These are phyloP conservation scores for Aciculosporium take DNA, from an alignment of 2,329 filamentous ascomycete species.

Conservation along the genomic window DNA sequence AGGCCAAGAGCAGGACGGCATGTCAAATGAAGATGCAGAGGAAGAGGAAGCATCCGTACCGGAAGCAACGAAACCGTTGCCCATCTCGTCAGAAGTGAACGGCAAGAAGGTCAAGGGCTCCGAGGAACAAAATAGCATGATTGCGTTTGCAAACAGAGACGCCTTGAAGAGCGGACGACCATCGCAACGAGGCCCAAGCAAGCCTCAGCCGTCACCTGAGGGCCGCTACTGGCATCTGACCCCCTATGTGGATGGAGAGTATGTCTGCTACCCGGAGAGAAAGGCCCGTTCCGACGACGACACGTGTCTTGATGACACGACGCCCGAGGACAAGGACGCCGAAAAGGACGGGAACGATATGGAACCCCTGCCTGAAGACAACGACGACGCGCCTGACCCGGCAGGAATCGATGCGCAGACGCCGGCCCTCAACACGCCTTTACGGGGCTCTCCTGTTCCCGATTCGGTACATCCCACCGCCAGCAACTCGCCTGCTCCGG, in stretches of 20 bases:
- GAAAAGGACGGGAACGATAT: conserved; percentile 14
- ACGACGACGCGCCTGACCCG: conserved; percentile 18
- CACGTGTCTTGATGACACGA: conserved; percentile 16
- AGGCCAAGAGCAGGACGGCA: background rate
- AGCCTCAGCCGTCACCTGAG: conserved; percentile 16
- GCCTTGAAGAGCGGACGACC: background rate
- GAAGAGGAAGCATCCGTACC: background rate
- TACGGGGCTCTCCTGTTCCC: conserved; percentile 23
- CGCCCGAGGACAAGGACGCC: conserved; percentile 18
- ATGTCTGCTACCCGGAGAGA: conserved; percentile 24
- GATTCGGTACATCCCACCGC: conserved; percentile 25
- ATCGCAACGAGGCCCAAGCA: conserved; percentile 6
- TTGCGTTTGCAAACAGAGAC: background rate
- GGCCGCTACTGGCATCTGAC: conserved; percentile 26
- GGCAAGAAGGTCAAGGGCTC: background rate
- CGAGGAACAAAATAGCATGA: background rate
- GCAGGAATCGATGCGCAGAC: conserved; percentile 20
- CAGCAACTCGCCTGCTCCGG: conserved; percentile 24
- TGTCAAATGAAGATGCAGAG: too few species aligned
- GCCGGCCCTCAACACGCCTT: conserved; percentile 24
- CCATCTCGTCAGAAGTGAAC: background rate
- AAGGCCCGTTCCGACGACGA: conserved; percentile 20
- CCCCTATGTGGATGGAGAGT: conserved; percentile 26
- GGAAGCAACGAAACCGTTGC: background rate
- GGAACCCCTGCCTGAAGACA: conserved; percentile 20